Evolutionary conservation across 192 early-diverging fungal species (phyloP).

Genomic region (Entomortierella beljakovae): DNA sequence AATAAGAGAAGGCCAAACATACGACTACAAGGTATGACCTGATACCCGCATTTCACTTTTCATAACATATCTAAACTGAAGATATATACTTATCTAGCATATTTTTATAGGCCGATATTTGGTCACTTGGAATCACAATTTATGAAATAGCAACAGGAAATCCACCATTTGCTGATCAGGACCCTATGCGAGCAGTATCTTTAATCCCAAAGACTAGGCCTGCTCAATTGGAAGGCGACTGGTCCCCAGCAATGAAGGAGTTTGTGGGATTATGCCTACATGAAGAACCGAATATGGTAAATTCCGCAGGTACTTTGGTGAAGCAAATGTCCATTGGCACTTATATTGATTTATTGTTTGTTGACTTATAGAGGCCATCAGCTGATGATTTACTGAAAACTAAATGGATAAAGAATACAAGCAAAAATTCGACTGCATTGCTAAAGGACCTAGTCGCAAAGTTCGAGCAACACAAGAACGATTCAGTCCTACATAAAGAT

Average conservation of each 20-base stretch:
- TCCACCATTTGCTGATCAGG: slow-evolving; percentile 92
- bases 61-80: neutral
- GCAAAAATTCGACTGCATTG: slow-evolving; percentile 60
- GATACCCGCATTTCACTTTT: neutral
- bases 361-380: slow-evolving; percentile 73
- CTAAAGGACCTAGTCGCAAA: slow-evolving; percentile 74
- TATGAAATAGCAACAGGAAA: slow-evolving; percentile 97
- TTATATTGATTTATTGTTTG: slow-evolving; percentile 7
- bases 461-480: slow-evolving; percentile 71
- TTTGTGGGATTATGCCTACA: slow-evolving; percentile 90
- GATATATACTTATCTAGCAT: neutral
- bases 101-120: slow-evolving; percentile 90
- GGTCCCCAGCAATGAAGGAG: slow-evolving; percentile 84
- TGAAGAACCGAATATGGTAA: slow-evolving; percentile 85
- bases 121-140: slow-evolving; percentile 98
- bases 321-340: neutral
- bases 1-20: slow-evolving; percentile 82
- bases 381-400: slow-evolving; percentile 89
- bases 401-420: slow-evolving; percentile 77
- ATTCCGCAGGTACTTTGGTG: neutral
- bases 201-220: slow-evolving; percentile 88
- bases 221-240: slow-evolving; percentile 82
- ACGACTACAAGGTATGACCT: slow-evolving; percentile 86
- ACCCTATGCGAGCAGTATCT: slow-evolving; percentile 90
- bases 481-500: slow-evolving; percentile 33